phyloP scores from a whole-genome alignment of 805 yeast genomes.

The Dipodascus albidus region DNA sequence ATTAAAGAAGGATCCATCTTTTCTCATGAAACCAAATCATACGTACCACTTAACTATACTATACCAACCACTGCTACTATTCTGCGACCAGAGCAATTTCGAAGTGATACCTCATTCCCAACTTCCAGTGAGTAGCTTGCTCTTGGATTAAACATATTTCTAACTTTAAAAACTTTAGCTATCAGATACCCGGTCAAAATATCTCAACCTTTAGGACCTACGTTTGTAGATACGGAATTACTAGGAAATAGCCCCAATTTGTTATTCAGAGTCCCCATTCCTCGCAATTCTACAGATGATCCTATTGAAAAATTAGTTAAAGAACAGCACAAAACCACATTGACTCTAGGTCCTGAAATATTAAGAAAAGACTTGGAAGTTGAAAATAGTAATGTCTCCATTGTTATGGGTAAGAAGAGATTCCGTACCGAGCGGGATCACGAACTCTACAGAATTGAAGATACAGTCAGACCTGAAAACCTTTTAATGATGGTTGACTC shows the following conservation, averaged over 20 bases:
- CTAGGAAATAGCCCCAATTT: conserved; percentile 7
- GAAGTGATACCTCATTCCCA: conserved; percentile 18
- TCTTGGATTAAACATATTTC: not conserved
- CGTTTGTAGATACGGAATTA: conserved; percentile 23
- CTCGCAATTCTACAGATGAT: conserved; percentile 6
- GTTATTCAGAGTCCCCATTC: conserved; percentile 8
- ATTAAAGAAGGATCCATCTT: not conserved
- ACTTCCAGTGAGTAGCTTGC: conserved; percentile 10
- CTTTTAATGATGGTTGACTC: conserved; percentile 27
- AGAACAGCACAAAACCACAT: conserved; percentile 9
- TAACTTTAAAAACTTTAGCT: conserved; percentile 4
- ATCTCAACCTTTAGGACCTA: conserved; percentile 16
- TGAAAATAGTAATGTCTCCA: conserved; percentile 9
- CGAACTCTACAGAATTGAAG: conserved; percentile 15
- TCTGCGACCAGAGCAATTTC: conserved; percentile 17
- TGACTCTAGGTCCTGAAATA: conserved; percentile 8
- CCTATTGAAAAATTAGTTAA: conserved; percentile 9
- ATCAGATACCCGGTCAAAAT: conserved; percentile 16
- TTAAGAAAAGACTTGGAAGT: conserved; percentile 12
- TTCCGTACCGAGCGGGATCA: conserved; percentile 13
- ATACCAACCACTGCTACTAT: conserved; percentile 13
- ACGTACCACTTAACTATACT: conserved; percentile 21
- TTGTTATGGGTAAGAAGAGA: conserved; percentile 7
- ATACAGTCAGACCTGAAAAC: conserved; percentile 21
- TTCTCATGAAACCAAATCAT: conserved; percentile 12